Conservation (phyloP, 2,329 filamentous ascomycete species). For the Arachnopeziza araneosa region DNA sequence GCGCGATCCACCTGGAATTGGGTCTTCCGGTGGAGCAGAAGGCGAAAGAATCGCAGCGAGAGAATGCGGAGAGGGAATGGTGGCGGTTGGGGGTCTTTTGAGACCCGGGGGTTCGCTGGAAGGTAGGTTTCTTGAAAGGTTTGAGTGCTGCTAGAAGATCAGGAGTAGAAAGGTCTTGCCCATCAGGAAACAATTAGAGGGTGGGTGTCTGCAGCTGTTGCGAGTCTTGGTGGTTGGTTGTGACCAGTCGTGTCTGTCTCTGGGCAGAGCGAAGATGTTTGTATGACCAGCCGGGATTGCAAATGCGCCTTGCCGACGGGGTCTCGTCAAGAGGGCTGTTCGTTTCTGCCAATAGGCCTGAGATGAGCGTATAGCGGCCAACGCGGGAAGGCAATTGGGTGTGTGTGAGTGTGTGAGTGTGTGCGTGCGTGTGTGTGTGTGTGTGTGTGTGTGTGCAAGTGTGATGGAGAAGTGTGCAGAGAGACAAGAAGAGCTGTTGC, state of each 20-base stretch:
- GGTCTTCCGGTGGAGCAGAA: constrained; percentile 22
- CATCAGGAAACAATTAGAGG: neutral
- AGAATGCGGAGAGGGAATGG: constrained; percentile 32
- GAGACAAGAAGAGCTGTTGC: neutral
- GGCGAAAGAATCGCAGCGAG: constrained; percentile 33
- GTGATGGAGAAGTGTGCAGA: neutral
- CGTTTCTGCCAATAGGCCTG: neutral
- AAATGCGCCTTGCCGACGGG: neutral
- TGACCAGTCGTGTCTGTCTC: neutral
- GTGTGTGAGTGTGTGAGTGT: too few species aligned
- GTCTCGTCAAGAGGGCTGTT: neutral
- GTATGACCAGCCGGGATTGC: neutral
- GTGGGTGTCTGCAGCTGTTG: neutral
- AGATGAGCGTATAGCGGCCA: neutral
- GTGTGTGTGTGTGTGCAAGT: neutral
- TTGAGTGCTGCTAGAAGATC: neutral
- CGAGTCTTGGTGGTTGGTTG: neutral
- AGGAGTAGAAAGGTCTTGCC: neutral
- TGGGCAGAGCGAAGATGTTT: neutral
- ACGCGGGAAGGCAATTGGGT: neutral
- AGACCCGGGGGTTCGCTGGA: constrained; percentile 15
- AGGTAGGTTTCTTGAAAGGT: neutral
- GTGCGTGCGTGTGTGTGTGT: too few species aligned
- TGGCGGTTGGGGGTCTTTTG: constrained; percentile 27
- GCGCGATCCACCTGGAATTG: constrained; percentile 19